These are phyloP conservation scores for Calonectria honghensis DNA, from an alignment of 2,329 filamentous ascomycete genomes.

Conservation along the genomic window DNA sequence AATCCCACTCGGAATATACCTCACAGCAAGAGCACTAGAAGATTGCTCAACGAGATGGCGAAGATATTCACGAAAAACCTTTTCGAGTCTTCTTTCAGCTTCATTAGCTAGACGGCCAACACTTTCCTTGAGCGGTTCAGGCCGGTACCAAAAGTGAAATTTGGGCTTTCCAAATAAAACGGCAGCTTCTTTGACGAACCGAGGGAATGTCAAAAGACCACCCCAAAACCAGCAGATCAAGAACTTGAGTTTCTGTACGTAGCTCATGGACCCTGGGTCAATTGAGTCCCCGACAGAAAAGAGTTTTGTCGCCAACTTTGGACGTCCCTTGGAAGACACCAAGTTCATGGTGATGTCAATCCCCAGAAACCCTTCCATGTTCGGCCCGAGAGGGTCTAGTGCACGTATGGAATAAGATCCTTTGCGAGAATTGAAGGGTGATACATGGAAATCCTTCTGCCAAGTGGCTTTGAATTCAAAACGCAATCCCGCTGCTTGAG, in stretches of 20 bases:
- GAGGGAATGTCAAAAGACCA: slow-evolving; percentile 78
- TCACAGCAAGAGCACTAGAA: slow-evolving; percentile 66
- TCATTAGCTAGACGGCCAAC: slow-evolving; percentile 72
- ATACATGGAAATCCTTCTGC: slow-evolving; percentile 85
- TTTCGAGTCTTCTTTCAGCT: slow-evolving; percentile 69
- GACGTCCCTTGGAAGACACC: slow-evolving; percentile 74
- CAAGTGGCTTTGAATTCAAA: slow-evolving; percentile 70
- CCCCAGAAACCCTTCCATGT: slow-evolving; percentile 60
- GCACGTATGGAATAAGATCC: slow-evolving; percentile 72
- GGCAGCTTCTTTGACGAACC: slow-evolving; percentile 77
- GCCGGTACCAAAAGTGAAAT: slow-evolving; percentile 79
- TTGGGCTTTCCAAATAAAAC: slow-evolving; percentile 73
- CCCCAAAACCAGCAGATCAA: slow-evolving; percentile 79
- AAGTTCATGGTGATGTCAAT: slow-evolving; percentile 78
- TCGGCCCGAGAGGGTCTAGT: slow-evolving; percentile 65
- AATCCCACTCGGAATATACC: slow-evolving; percentile 73
- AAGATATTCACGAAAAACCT: slow-evolving; percentile 69
- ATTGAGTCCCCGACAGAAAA: slow-evolving; percentile 71
- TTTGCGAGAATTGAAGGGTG: slow-evolving; percentile 81
- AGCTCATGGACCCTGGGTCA: slow-evolving; percentile 69
- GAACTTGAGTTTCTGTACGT: slow-evolving; percentile 66
- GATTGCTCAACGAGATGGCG: slow-evolving; percentile 69
- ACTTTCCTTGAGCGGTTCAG: slow-evolving; percentile 75
- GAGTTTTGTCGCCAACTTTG: slow-evolving; percentile 78
- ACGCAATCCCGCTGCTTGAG: slow-evolving; percentile 11